A percentile compares a stretch with the other conserved stretches of the same genome.
These are phyloP conservation scores for Viridothelium virens DNA, from an alignment of 495 filamentous ascomycete species.

Conservation along the genomic window DNA sequence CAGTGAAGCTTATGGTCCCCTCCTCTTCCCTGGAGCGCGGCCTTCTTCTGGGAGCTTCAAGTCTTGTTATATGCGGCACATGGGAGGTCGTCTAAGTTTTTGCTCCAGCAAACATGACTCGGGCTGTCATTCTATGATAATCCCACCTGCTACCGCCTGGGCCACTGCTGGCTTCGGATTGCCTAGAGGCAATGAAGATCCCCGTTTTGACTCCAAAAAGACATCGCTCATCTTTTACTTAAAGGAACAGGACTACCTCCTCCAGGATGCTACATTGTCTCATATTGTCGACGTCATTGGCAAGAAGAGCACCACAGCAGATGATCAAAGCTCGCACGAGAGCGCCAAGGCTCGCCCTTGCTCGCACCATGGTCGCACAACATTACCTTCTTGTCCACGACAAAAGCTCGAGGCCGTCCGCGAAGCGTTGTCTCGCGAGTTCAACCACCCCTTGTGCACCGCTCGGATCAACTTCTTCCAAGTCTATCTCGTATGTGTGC, in stretches of 20 bases:
- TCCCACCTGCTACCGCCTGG: conserved; percentile 25
- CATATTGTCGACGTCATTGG: background rate
- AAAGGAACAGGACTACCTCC: conserved; percentile 19
- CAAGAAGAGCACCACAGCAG: background rate
- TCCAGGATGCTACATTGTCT: conserved; percentile 8
- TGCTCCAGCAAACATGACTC: conserved; percentile 19
- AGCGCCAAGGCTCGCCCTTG: conserved; percentile 5
- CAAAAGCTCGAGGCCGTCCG: conserved; percentile 13
- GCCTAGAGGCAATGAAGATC: conserved; percentile 17
- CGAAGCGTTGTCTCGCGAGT: conserved; percentile 14
- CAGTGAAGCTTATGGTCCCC: conserved; percentile 14
- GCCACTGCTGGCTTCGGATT: conserved; percentile 25
- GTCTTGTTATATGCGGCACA: conserved; percentile 22
- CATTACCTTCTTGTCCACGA: background rate
- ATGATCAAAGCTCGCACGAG: background rate
- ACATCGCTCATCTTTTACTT: conserved; percentile 22
- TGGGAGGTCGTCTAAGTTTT: conserved; percentile 27
- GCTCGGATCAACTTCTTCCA: conserved; percentile 25
- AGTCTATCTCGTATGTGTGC: conserved; percentile 23
- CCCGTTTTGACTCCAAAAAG: conserved; percentile 22
- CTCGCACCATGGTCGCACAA: conserved; percentile 2
- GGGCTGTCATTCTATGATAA: conserved; percentile 23
- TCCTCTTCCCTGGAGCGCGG: conserved; percentile 26
- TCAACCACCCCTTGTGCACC: conserved; percentile 19
- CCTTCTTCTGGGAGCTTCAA: conserved; percentile 25